Conservation (phyloP, 495 filamentous ascomycete genomes). For the Penicillium coffeae region DNA sequence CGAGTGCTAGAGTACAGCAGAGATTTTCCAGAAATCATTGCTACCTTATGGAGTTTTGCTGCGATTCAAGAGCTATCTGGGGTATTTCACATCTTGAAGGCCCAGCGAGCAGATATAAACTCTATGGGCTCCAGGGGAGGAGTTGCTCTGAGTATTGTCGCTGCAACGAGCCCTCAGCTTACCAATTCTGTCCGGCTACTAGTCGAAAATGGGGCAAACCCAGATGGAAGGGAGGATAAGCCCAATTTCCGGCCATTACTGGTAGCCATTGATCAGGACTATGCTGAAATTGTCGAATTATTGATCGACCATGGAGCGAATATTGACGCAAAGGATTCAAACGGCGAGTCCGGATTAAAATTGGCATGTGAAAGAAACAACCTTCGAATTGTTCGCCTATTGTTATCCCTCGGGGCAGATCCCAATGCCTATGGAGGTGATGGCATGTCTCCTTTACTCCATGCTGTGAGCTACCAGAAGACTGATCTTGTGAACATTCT, state of each 20-base stretch:
- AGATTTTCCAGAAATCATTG: no score
- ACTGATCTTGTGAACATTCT: no score
- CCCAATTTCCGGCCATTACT: constrained; percentile 1
- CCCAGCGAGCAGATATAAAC: not conserved
- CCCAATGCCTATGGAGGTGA: no score
- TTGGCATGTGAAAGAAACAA: constrained; percentile 10
- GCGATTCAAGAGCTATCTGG: not conserved
- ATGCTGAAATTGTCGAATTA: constrained; percentile 6
- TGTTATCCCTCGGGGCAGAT: no score
- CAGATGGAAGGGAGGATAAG: constrained; percentile 2
- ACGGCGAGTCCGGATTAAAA: constrained; percentile 8
- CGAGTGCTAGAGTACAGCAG: no score
- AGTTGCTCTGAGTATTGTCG: constrained; percentile 10
- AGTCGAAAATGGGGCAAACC: constrained; percentile 18
- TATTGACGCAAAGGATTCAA: constrained; percentile 3
- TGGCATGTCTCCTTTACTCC: no score
- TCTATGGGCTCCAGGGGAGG: not conserved
- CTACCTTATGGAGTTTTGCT: not conserved
- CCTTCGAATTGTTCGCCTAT: constrained; percentile 4
- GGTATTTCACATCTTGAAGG: not conserved
- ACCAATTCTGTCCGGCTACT: constrained; percentile 3
- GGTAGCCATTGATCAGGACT: constrained; percentile 10
- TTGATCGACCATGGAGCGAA: constrained; percentile 19
- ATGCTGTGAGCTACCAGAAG: no score
- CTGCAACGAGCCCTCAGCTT: no score